Evolutionary conservation across 176 grass and related monocot species (phyloP), one percentile per base, ranked within the genome.

Genomic region (Musa beccarii): DNA sequence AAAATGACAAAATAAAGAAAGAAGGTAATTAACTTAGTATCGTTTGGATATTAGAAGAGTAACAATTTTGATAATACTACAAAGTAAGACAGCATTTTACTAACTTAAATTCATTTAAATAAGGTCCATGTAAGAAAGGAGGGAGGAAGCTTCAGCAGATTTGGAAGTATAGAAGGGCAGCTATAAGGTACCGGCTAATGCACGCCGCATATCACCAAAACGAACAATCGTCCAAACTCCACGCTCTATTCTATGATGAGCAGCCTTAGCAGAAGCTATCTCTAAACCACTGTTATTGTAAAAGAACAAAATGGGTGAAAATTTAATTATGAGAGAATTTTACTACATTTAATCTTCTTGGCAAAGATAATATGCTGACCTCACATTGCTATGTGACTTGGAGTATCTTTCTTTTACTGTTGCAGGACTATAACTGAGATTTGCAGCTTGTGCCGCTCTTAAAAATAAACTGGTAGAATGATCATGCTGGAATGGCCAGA

Each of bases 181-280:
- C 3, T 43, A 43, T 43, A 43, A 3, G 4, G 2, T 83, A 96
- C 89, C 92, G 88, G 93, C 85, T 82, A 92, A 88, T 72, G 94
- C 86, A 80, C 86, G 88, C 8, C 78, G 86, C 94, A 98, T 93
- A 79, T 98, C 94, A 83, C 94, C 94, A 71, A 90, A 98, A 20
- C 86, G 79, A 13, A 80, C 90, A 53, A 78, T 93, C 55, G 94
- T 93, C 90, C 88, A 91, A 84, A 98, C 84, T 23, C 88, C 90
- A 63, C 86, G 86, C 78, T 91, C 88, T 66, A 98, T 63, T 78
- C 94, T 89, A 79, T 98, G 86, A 28, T 93, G 90, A 89, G 87
- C 90, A 72, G 90, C 86, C 85, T 98, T 91, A 20, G 90, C 88
- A 76, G 94, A 92, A 87, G 94, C 90, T 79, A 93, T 85, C 75